Evolutionary conservation across 2,329 filamentous ascomycete species (phyloP), one percentile per base, ranked within the genome.

Genomic region (Colletotrichum tropicale): DNA sequence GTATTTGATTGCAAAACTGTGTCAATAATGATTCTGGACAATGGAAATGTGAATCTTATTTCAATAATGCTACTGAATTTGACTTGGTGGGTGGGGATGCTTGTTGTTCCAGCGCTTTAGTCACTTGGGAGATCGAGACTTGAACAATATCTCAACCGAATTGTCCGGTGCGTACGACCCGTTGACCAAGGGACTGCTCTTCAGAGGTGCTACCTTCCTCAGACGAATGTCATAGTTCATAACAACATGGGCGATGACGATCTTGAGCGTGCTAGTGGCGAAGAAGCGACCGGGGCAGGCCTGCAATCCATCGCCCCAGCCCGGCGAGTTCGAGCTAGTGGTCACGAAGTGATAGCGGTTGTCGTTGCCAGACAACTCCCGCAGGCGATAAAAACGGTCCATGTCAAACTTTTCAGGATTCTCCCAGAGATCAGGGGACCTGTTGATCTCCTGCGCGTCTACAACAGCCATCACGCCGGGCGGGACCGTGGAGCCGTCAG

Each of bases 11-110:
- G n/a, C 6, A 4, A 52, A 21, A 21, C 10, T 52, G 6, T 21
- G 6, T 52, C 10, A 52, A 52, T 0, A 10, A 24, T 3, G 10
- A 21, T 2, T 1, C 0, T 21, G 2, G 6, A 13, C 1, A 13
- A 21, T 24, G n/a, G 1, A 4, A 13, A 52, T 5, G 3, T 13
- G 43, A 2, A 21, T 21, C 43, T n/a, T 52, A 8, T 21, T n/a
- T 52, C 43, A 15, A 3, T 52, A 0, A 52, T 52, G 43, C 43
- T 52, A 52, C 6, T 3, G 12, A 21, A 2, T 21, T 21, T 3
- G 43, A 52, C 10, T 0, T 13, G 4, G 2, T 21, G 12, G n/a
- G 4, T 13, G 43, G n/a, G 6, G 2, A 21, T 52, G n/a, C 0
- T n/a, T 21, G n/a, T 13, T 21, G 2, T 52, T 10, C 43, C n/a